Conservation (phyloP, 148 eudicot genomes). For the Mesembryanthemum crystallinum region DNA sequence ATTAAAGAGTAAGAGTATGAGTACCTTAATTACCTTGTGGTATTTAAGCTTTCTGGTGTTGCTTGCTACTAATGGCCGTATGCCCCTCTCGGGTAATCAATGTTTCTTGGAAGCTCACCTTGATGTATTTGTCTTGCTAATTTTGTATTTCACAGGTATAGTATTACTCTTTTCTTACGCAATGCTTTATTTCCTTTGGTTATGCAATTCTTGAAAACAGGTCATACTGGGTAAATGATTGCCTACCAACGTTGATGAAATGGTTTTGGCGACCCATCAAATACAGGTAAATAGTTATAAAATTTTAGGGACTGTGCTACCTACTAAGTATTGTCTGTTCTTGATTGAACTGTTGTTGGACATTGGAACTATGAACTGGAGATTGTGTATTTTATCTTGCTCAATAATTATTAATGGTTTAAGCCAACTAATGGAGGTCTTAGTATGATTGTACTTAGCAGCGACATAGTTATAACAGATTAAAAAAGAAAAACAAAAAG, state of each 20-base stretch:
- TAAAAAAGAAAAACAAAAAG: background rate
- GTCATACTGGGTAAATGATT: conserved; percentile 32
- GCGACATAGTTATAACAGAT: background rate
- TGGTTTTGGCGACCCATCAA: conserved; percentile 56
- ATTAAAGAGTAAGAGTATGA: background rate
- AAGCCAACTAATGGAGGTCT: background rate
- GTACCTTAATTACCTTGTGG: background rate
- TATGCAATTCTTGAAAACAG: background rate
- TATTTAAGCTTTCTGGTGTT: background rate
- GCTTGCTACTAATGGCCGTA: background rate
- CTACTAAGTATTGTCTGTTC: background rate
- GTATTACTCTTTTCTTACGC: background rate
- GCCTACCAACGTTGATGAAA: conserved; percentile 31
- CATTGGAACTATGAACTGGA: background rate
- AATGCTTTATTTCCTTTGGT: background rate
- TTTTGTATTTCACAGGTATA: background rate
- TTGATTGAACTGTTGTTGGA: background rate
- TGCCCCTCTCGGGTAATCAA: background rate
- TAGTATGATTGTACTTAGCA: background rate
- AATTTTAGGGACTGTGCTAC: background rate
- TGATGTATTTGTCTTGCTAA: background rate
- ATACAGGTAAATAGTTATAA: conserved; percentile 36
- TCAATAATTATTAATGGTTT: background rate
- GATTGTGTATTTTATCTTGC: background rate
- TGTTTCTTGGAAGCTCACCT: too few species aligned